phyloP scores from a whole-genome alignment of 805 yeast species.

The Candida pini region DNA sequence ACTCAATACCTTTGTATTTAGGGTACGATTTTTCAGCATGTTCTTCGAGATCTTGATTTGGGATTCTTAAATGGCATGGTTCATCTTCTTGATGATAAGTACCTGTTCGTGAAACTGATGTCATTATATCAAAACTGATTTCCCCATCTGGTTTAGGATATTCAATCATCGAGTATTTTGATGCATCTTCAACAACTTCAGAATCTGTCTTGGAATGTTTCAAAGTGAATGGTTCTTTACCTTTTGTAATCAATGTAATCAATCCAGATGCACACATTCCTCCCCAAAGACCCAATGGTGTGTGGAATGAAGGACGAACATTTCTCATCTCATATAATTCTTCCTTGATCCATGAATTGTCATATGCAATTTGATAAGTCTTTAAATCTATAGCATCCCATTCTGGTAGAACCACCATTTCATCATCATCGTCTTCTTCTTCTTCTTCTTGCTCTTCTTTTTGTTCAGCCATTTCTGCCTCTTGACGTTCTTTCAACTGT shows the following conservation, averaged over 20 bases:
- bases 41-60: conserved; percentile 53
- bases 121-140: conserved; percentile 83
- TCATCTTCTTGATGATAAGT: conserved; percentile 95
- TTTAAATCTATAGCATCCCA: conserved; percentile 45
- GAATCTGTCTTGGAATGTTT: conserved; percentile 65
- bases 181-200: conserved; percentile 62
- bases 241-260: conserved; percentile 71
- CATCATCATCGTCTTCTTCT: conserved; percentile 35
- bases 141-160: conserved; percentile 97
- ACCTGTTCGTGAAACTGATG: conserved; percentile 95
- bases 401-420: conserved; percentile 27
- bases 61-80: conserved; percentile 75
- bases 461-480: conserved; percentile 31
- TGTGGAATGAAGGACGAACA: conserved; percentile 84
- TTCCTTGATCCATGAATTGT: conserved; percentile 77
- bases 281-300: conserved; percentile 68
- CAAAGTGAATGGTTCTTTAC: conserved; percentile 86
- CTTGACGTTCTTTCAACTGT: conserved; percentile 37
- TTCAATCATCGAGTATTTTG: conserved; percentile 60
- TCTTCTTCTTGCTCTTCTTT: conserved; percentile 38
- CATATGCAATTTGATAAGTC: conserved; percentile 58
- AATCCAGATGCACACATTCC: conserved; percentile 84
- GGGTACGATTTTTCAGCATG: conserved; percentile 72
- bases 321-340: conserved; percentile 85
- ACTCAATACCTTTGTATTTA: conserved; percentile 79